phyloP scores from a whole-genome alignment of 192 early-diverging fungal genomes.

The Pecoramyces ruminantium region DNA sequence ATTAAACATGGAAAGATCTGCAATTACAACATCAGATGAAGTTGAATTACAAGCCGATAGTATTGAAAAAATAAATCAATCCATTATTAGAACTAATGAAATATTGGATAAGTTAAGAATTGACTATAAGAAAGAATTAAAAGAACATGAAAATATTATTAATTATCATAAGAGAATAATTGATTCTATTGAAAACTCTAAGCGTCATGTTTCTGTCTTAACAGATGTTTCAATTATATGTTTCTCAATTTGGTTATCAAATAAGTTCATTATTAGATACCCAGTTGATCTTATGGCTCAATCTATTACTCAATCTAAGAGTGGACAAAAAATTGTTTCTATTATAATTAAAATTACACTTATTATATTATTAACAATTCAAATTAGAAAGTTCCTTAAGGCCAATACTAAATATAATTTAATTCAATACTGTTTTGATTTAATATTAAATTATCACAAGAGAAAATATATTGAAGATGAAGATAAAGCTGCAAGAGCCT shows the following conservation, averaged over 20 bases:
- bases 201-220: not conserved
- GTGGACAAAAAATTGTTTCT: not conserved
- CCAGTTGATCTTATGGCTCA: not conserved
- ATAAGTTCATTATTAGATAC: not conserved
- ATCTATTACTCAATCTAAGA: not conserved
- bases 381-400: not conserved
- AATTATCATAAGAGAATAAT: not conserved
- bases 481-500: not conserved
- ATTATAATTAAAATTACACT: not conserved
- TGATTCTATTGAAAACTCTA: not conserved
- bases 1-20: not conserved
- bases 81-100: not conserved
- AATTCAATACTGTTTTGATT: not conserved
- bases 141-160: not conserved
- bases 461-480: not conserved
- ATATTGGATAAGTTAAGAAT: not conserved
- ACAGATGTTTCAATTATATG: not conserved
- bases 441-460: not conserved
- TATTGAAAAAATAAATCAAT: not conserved
- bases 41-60: not conserved
- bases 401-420: not conserved
- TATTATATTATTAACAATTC: not conserved
- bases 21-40: not conserved
- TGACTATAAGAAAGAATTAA: not conserved
- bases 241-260: not conserved